These are phyloP conservation scores for Nitzschia sp. DNA, from an alignment of 108 stramenopile species.

Conservation along the genomic window DNA sequence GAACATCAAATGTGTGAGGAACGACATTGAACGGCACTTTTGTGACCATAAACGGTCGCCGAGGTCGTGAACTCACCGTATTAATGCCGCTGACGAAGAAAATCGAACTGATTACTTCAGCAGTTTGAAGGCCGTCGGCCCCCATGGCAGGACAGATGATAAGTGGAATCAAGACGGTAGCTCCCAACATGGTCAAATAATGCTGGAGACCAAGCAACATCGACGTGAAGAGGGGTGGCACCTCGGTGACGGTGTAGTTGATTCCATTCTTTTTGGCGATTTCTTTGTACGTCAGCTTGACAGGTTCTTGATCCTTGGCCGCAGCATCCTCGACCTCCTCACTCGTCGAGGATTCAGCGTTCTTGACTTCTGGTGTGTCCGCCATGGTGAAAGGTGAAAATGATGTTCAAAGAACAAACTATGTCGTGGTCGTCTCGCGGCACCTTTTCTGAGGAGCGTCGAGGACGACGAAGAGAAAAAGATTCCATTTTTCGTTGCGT, in stretches of 20 bases:
- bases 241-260: constrained; percentile 32
- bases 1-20: not conserved
- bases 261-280: constrained; percentile 28
- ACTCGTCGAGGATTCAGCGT: not conserved
- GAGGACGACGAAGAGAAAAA: too few relatives aligned
- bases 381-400: not conserved
- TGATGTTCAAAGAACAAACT: not conserved
- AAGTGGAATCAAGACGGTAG: constrained; percentile 28
- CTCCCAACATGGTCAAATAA: constrained; percentile 38
- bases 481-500: too few relatives aligned
- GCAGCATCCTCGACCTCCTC: not conserved
- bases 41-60: not conserved
- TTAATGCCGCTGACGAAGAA: constrained; percentile 33
- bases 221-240: constrained; percentile 20
- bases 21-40: not conserved
- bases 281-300: constrained; percentile 20
- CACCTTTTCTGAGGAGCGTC: too few relatives aligned
- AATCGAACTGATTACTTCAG: constrained; percentile 32
- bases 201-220: constrained; percentile 36
- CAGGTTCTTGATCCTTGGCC: not conserved
- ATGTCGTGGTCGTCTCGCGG: too few relatives aligned
- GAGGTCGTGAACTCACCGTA: constrained; percentile 12
- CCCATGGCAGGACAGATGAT: constrained; percentile 37
- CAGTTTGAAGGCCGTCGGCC: constrained; percentile 27
- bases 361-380: not conserved